These are phyloP conservation scores for Codiaeum variegatum DNA, from an alignment of 441 rosid genomes.

Conservation along the genomic window DNA sequence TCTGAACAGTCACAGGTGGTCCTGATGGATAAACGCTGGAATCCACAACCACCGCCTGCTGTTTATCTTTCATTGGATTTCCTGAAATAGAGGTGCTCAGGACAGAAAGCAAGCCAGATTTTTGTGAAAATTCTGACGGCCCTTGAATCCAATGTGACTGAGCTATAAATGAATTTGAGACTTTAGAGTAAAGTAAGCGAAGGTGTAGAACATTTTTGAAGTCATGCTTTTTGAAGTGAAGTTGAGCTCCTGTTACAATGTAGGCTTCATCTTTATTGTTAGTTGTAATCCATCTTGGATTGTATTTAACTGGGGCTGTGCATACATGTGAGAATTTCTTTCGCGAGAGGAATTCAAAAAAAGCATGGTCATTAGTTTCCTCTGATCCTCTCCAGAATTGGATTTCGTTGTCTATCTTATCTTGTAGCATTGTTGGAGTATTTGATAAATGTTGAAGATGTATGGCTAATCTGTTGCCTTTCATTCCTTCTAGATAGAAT, in stretches of 20 bases:
- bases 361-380: conserved; percentile 31
- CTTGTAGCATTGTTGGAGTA: conserved; percentile 44
- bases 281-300: conserved; percentile 38
- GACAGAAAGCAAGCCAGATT: conserved; percentile 62
- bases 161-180: conserved; percentile 36
- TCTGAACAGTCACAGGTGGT: conserved; percentile 70
- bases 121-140: conserved; percentile 45
- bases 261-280: conserved; percentile 35
- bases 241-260: conserved; percentile 89
- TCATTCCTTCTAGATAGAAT: conserved; percentile 82
- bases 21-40: conserved; percentile 78
- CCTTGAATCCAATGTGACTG: conserved; percentile 60
- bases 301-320: conserved; percentile 64
- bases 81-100: conserved; percentile 55
- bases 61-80: conserved; percentile 35
- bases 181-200: conserved; percentile 58
- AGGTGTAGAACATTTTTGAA: conserved; percentile 73
- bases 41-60: conserved; percentile 46
- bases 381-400: conserved; percentile 68
- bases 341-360: conserved; percentile 51
- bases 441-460: conserved; percentile 71
- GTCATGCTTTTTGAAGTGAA: conserved; percentile 58
- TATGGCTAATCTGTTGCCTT: conserved; percentile 73
- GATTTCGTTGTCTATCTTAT: conserved; percentile 42
- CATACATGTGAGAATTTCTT: conserved; percentile 67